These are phyloP conservation scores for Amylostereum areolatum DNA, from an alignment of 1,284 basidiomycete genomes.

Conservation along the genomic window DNA sequence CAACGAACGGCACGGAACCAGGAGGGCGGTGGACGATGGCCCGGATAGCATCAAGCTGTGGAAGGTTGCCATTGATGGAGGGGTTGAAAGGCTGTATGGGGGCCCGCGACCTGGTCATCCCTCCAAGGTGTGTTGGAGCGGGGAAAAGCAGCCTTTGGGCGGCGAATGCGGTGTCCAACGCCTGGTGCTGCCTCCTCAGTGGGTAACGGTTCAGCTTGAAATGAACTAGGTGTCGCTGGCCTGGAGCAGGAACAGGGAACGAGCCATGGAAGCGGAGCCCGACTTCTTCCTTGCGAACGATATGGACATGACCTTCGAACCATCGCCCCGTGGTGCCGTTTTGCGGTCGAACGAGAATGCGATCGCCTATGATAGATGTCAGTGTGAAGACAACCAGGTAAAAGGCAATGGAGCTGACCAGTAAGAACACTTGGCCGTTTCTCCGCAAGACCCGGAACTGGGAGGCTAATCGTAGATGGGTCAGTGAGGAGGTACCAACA, in stretches of 20 bases:
- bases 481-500: neutral
- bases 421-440: conserved; percentile 58
- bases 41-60: conserved; percentile 49
- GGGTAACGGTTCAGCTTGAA: conserved; percentile 54
- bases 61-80: conserved; percentile 39
- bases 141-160: conserved; percentile 40
- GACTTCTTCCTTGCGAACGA: conserved; percentile 43
- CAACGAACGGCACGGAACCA: conserved; percentile 49
- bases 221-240: conserved; percentile 36
- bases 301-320: conserved; percentile 54
- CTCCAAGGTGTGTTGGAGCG: conserved; percentile 18
- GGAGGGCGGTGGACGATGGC: conserved; percentile 39
- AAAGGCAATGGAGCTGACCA: conserved; percentile 29
- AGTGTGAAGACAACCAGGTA: neutral
- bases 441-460: conserved; percentile 58
- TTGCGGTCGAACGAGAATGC: conserved; percentile 42
- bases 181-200: conserved; percentile 51
- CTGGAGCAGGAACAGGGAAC: conserved; percentile 27
- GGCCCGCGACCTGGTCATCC: conserved; percentile 7
- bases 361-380: conserved; percentile 35
- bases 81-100: conserved; percentile 28
- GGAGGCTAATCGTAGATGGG: conserved; percentile 31
- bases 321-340: conserved; percentile 33
- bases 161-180: conserved; percentile 37
- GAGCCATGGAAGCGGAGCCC: conserved; percentile 43